Base-by-base conservation (phyloP, 176 grass and related monocot species). In the Paspalum vaginatum region DNA sequence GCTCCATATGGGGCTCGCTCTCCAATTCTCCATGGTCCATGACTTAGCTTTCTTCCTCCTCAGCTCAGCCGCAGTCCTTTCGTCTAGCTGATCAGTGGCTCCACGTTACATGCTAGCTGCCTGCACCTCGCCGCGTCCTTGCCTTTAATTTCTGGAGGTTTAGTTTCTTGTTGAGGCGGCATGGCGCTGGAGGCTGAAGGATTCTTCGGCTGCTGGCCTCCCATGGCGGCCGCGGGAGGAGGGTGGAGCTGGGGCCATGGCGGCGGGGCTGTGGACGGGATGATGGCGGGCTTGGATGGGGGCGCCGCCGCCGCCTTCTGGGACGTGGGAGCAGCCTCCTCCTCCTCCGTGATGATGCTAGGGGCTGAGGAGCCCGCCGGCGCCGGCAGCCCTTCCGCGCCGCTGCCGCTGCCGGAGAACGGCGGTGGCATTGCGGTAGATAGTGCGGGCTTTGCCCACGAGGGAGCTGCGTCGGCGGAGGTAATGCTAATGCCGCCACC, bases 151-250 rank as follows among this genome's bases (percentile, higher is more conserved):
- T 74, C 26, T 59, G 24, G 58, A 73, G 82, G 50, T 66, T 57
- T 1, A 61, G 32, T 14, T 83, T 75, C 51, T 67, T 56, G 61
- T 79, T 1, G 32, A 1, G 32, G 32, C 32, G 53, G 38, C 52
- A 97, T 97, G 91, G 91, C 91, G 10, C 80, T 97, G 74, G 91
- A 97, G 67, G 89, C 94, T 13, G 82, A 78, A 46, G 87, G 82
- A 38, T 65, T 84, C 61, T 85, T 88, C 40, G 87, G 87, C 18
- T 51, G 67, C 32, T 66, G 63, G 51, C 12, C 68, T 32, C 32
- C 32, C 75, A 84, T 79, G 79, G 80, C 79, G 73, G 75, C 70
- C 14, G 82, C 70, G 24, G 74, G 38, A 70, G 84, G 68, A 37
- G 81, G 59, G 49, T 83, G 83, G 79, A 54, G 65, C 79, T 75